Evolutionary conservation across 306 rosid species (phyloP).

Genomic region (Cyclanthera cordifolia): DNA sequence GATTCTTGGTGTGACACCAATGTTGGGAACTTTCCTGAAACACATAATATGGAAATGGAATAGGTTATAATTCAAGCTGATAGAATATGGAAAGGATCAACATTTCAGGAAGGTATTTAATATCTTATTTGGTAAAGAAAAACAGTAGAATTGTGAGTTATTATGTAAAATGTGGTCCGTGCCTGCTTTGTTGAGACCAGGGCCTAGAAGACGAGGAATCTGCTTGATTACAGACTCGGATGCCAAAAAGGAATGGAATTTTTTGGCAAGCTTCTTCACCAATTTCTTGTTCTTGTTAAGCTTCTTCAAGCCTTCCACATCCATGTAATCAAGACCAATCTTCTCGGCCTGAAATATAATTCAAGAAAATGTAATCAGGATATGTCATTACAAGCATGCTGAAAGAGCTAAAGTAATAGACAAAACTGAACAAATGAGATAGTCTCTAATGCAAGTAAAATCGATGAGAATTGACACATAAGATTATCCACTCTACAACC

Average conservation of each 20-base stretch:
- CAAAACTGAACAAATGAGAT: too few relatives aligned
- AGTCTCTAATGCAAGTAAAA: too few relatives aligned
- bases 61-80: not conserved
- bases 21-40: slow-evolving; percentile 62
- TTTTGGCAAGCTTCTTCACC: slow-evolving; percentile 70
- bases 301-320: slow-evolving; percentile 68
- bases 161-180: too few relatives aligned
- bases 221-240: slow-evolving; percentile 82
- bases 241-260: slow-evolving; percentile 72
- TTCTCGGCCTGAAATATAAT: too few relatives aligned
- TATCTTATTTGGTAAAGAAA: not conserved
- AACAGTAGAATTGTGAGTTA: not conserved
- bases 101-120: too few relatives aligned
- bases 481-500: too few relatives aligned
- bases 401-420: too few relatives aligned
- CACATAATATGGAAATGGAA: not conserved
- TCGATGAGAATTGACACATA: too few relatives aligned
- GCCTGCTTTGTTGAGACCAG: slow-evolving; percentile 94
- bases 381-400: too few relatives aligned
- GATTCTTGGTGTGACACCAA: slow-evolving; percentile 80
- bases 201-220: slow-evolving; percentile 82
- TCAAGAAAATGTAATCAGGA: too few relatives aligned
- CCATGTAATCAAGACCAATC: slow-evolving; percentile 66
- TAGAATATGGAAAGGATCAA: not conserved
- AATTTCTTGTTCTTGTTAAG: slow-evolving; percentile 66